Base-by-base conservation (phyloP, 2,329 filamentous ascomycete genomes). In the Drechmeria coniospora region DNA sequence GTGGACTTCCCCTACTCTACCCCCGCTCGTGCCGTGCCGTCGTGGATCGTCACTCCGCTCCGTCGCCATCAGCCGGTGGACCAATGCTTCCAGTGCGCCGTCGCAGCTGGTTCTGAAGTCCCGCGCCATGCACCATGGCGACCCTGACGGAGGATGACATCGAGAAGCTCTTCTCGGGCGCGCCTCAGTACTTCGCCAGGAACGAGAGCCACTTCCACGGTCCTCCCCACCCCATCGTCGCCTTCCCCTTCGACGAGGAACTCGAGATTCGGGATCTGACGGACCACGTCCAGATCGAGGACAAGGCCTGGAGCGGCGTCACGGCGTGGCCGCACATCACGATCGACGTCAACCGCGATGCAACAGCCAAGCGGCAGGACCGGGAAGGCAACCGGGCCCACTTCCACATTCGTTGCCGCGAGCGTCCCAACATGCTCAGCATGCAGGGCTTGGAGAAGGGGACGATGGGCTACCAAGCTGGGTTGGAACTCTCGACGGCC, bases 151-250 rank as follows among this genome's bases (percentile, higher is more conserved):
- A 69, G 25, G 54, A 59, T 22, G 71, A 79, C 38, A 55, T 81
- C 28, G 70, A 75, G 51, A 70, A 72, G 49, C 63, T 81, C 42
- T 82, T 81, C 57, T 78, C 75, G 15, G 76, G 77, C n/a, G 77
- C 77, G 23, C 77, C 77, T 36, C 74, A 79, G 46, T 81, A 76
- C 55, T 74, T 72, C 47, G 64, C 69, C 38, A 63, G 68, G 28
- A 65, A 61, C 32, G 64, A 71, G 39, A 65, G 67, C 21, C 66
- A 73, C 46, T 67, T 61, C 45, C 64, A 62, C 32, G 69, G 63
- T 27, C 66, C 70, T 21, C 67, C 68, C 14, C 64, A 71, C 39
- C 74, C 75, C 14, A 69, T 61, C 26, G 71, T 75, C 16, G 68
- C 70, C 21, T 80, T 74, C 44, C 75, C 74, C 2, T 79, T 74